A percentile compares a stretch with the other conserved stretches of the same genome.
Conservation (phyloP, 106 monocot genomes). For the Allium sativum region DNA sequence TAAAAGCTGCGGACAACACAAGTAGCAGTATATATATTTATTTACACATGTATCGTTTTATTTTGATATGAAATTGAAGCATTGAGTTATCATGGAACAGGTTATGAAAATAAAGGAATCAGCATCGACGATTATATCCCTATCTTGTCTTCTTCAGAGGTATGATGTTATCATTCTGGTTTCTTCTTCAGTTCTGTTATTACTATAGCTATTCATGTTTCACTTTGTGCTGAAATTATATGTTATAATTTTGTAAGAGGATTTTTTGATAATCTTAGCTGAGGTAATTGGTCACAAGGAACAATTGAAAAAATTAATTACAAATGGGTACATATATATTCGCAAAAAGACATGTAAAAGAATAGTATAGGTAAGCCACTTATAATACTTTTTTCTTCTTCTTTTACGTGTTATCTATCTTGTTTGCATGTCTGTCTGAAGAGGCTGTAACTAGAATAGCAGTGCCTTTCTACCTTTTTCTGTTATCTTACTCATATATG, state of each 20-base stretch:
- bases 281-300: no score
- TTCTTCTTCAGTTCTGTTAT: not conserved
- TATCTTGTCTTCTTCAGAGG: conserved; percentile 33
- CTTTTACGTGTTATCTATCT: no score
- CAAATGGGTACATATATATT: not conserved
- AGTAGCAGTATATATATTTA: not conserved
- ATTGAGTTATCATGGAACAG: conserved; percentile 2
- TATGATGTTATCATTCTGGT: not conserved
- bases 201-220: not conserved
- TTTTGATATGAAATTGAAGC: not conserved
- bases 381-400: no score
- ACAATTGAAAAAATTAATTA: not conserved
- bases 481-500: no score
- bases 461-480: no score
- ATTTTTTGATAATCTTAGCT: not conserved
- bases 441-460: no score
- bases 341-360: no score
- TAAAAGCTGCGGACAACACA: not conserved
- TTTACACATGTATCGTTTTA: not conserved
- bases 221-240: not conserved
- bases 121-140: conserved; percentile 17
- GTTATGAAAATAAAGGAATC: not conserved
- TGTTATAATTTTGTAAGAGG: not conserved
- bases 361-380: no score
- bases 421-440: no score